Conservation (phyloP, 202 grass and related monocot species). For the Bolboschoenoplectus hybrid region DNA sequence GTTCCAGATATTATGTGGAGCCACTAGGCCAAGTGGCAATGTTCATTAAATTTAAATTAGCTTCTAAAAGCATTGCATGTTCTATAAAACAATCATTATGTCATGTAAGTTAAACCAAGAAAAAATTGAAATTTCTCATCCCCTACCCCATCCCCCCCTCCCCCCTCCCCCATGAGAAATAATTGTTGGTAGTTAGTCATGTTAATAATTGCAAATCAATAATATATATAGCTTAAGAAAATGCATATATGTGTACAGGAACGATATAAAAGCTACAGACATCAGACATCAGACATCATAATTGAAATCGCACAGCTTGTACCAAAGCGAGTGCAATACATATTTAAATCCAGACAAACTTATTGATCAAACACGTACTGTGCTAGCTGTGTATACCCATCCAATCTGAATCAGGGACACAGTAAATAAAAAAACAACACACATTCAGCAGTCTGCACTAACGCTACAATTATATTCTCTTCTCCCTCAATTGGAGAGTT, state of each 20-base stretch:
- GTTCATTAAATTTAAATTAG: neutral
- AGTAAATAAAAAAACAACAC: neutral
- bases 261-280: neutral
- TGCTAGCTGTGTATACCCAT: neutral
- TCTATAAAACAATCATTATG: neutral
- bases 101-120: neutral
- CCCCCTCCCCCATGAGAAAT: neutral
- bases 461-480: neutral
- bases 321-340: neutral
- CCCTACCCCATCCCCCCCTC: neutral
- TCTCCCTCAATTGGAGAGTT: neutral
- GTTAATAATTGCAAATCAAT: neutral
- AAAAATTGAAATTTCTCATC: neutral
- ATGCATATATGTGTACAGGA: neutral
- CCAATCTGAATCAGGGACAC: slow-evolving; percentile 3
- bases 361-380: neutral
- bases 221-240: neutral
- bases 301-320: neutral
- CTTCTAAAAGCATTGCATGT: neutral
- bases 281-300: neutral
- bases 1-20: neutral
- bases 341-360: neutral
- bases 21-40: neutral
- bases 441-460: neutral
- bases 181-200: neutral